Base-by-base conservation (phyloP, 2,329 filamentous ascomycete species). In the Chalaropsis thielavioides region DNA sequence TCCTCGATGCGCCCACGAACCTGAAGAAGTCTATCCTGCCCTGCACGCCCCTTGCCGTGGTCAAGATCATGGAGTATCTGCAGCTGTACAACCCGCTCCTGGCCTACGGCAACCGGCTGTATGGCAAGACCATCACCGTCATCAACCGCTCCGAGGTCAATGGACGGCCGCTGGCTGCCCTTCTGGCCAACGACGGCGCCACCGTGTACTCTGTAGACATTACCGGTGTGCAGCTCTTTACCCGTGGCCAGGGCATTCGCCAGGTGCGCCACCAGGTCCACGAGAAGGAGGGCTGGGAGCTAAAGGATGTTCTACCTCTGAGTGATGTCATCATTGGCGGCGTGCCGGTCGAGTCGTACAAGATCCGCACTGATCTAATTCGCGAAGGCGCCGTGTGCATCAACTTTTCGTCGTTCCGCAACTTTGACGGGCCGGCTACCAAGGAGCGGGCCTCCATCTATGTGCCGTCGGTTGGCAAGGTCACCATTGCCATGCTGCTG, bases 371-470 rank as follows among this genome's bases (percentile, higher is more conserved):
- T 2, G 83, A 89, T 62, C 78, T 94, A 68, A 80, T 99, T 71
- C 84, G 90, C 59, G 89, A 96, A 65, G 94, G 94, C 60, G 92
- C 90, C 38, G 90, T 96, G n/a, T 99, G 94, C 80, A 92, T 99
- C 78, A 99, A 99, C 77, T 97, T 99, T 75, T 95, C 91, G 7
- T 96, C 90, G 62, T 90, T 89, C 75, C 90, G 92, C 79, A 97
- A 99, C 77, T 97, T 97, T 75, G 86, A 87, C 68, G 81, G 81
- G 0, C 85, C 88, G 0, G 88, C 89, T 60, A 85, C 97, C 69
- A 97, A 96, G 77, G 89, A 96, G 74, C 95, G 92, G 78, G 94
- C 94, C 1, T 91, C 90, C 4, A 95, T 99, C 71, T 99, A 96
- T 71, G 92, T 97, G 19, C 94, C 94, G 1, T 94, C 92, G 0